These are phyloP conservation scores for Aspergillus puulaauensis DNA, from an alignment of 2,329 filamentous ascomycete genomes.

Conservation along the genomic window DNA sequence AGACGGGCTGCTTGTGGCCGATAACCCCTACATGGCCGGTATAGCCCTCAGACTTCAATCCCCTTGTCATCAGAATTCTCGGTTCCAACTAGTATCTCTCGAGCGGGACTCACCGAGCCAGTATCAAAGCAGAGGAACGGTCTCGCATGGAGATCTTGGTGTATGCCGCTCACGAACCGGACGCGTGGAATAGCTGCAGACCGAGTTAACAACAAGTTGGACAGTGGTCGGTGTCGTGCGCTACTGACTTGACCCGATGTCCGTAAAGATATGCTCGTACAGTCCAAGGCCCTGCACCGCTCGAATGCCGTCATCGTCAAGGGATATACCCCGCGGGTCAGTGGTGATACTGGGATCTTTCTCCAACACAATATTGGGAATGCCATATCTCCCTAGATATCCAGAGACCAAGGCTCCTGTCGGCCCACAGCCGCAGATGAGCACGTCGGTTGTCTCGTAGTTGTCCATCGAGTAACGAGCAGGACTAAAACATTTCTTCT, in stretches of 20 bases:
- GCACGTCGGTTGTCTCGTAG: constrained; percentile 25
- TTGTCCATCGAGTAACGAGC: not conserved
- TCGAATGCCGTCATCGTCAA: constrained; percentile 36
- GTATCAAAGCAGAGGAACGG: constrained; percentile 27
- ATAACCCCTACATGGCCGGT: constrained; percentile 32
- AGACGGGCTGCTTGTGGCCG: constrained; percentile 29
- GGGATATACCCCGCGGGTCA: constrained; percentile 33
- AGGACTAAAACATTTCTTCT: no score
- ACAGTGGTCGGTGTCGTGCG: not conserved
- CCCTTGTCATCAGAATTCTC: not conserved
- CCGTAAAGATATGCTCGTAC: constrained; percentile 25
- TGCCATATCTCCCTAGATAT: constrained; percentile 23
- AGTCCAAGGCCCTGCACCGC: constrained; percentile 29
- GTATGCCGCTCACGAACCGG: constrained; percentile 25
- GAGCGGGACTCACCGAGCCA: constrained; percentile 12
- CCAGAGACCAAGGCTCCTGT: constrained; percentile 31
- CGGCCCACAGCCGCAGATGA: constrained; percentile 37
- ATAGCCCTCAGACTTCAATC: constrained; percentile 19
- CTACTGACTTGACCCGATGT: constrained; percentile 22
- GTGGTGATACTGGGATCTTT: constrained; percentile 29
- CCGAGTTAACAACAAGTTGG: not conserved
- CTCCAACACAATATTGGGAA: constrained; percentile 30
- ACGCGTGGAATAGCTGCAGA: constrained; percentile 18
- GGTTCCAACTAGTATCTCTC: not conserved
- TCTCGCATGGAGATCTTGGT: constrained; percentile 17